Percentiles rank a stretch among this genome's conserved stretches.
Evolutionary conservation across 2,329 filamentous ascomycete genomes (phyloP).

Genomic region (Kalmusia sp.): DNA sequence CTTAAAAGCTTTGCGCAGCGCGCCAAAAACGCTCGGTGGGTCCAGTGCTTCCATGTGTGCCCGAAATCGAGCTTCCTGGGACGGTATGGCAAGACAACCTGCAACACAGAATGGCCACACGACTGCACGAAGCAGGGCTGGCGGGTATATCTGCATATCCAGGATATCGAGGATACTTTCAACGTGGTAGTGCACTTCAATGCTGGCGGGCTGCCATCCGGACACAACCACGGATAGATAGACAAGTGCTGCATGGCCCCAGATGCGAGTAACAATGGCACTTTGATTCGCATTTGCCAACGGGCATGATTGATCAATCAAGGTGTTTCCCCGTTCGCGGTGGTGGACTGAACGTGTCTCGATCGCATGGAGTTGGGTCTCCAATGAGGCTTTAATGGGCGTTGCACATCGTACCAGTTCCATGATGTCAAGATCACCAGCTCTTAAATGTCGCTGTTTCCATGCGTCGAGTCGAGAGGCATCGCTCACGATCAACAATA

Average conservation of each 20-base stretch:
- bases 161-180: constrained; percentile 19
- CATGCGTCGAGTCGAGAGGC: constrained; percentile 62
- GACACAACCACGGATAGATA: constrained; percentile 29
- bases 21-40: constrained; percentile 30
- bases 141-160: constrained; percentile 17
- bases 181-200: constrained; percentile 21
- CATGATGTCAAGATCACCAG: constrained; percentile 53
- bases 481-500: constrained; percentile 61
- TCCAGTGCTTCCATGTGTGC: constrained; percentile 24
- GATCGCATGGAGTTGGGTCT: background rate
- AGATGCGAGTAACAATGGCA: constrained; percentile 20
- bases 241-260: constrained; percentile 28
- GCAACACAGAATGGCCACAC: constrained; percentile 44
- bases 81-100: constrained; percentile 29
- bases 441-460: constrained; percentile 56
- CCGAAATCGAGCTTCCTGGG: constrained; percentile 27
- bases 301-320: background rate
- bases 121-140: constrained; percentile 32
- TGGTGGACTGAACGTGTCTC: background rate
- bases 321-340: background rate
- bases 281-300: background rate
- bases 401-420: constrained; percentile 57
- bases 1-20: constrained; percentile 35
- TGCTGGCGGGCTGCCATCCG: constrained; percentile 28
- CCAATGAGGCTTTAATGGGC: constrained; percentile 39